These are phyloP conservation scores for Tolypocladium sp. DNA, from an alignment of 2,329 filamentous ascomycete genomes.

Conservation along the genomic window DNA sequence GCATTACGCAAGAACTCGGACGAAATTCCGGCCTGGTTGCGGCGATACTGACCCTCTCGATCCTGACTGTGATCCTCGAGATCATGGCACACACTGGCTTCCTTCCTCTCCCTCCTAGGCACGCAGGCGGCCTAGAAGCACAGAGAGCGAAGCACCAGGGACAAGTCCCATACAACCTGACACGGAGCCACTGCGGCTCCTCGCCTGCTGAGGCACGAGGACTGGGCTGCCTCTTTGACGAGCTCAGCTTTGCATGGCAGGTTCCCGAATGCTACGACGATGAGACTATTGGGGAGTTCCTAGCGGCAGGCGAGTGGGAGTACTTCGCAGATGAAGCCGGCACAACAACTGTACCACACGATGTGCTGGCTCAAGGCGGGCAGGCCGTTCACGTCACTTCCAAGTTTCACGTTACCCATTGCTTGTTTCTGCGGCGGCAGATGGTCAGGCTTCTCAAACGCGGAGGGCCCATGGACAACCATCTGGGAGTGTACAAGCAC, in stretches of 20 bases:
- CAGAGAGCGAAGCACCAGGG: neutral
- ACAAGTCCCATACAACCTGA: neutral
- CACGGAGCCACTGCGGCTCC: slow-evolving; percentile 1
- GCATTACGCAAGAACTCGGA: too few relatives aligned
- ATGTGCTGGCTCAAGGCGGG: neutral
- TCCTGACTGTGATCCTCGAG: neutral
- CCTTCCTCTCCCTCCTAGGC: too few relatives aligned
- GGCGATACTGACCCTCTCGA: neutral
- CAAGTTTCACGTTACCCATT: slow-evolving; percentile 1
- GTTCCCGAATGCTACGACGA: slow-evolving; percentile 3
- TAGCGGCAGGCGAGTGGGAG: neutral
- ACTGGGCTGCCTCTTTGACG: slow-evolving; percentile 2
- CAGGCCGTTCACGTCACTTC: slow-evolving; percentile 1
- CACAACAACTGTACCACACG: neutral
- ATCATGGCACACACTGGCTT: neutral
- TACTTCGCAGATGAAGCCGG: slow-evolving; percentile 1
- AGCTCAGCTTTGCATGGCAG: slow-evolving; percentile 3
- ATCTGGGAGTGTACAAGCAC: slow-evolving; percentile 2
- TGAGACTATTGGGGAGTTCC: slow-evolving; percentile 1
- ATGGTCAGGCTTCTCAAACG: slow-evolving; percentile 1
- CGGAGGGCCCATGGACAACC: slow-evolving; percentile 1
- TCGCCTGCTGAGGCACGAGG: neutral
- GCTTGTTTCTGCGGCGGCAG: slow-evolving; percentile 1
- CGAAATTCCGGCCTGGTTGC: neutral
- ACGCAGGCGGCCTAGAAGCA: too few relatives aligned